Evolutionary conservation across 2,329 filamentous ascomycete species (phyloP), one percentile per base, ranked within the genome.

Genomic region (Exophiala viscosa): DNA sequence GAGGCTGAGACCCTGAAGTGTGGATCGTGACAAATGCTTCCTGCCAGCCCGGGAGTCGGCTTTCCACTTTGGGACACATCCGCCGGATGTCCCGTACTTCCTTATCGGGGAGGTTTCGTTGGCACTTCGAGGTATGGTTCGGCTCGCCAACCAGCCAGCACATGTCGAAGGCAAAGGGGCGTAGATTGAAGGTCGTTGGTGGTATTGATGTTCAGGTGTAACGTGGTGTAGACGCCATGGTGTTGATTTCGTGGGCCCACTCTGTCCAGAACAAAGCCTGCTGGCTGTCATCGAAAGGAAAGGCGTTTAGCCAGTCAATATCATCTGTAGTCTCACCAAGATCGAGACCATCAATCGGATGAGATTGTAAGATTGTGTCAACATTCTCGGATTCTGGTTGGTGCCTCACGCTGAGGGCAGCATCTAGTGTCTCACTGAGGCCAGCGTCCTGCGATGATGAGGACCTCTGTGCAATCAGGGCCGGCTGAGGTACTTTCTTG

Each of bases 181-280:
- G 23, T 28, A 28, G 8, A 1, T 28, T 28, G 23, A 2, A 28
- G 23, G 23, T 28, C n/a, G 23, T 7, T 5, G 5, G 23, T 28
- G 23, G 8, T 28, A 28, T 28, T 28, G 23, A 52, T 55, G 48
- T 51, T 42, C 52, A 28, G 23, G 23, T 28, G 8, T 5, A 28
- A 28, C 23, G 23, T 28, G 23, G 23, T 28, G 23, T 28, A 28
- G 3, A 28, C 8, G 23, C 54, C 3, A 57, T 15, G 18, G 9
- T 31, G n/a, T 57, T 39, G 17, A 57, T 17, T 31, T 57, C 54
- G 14, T 54, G 45, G 31, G 50, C 54, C 54, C 54, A 57, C 5
- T 33, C 13, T 18, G 54, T 50, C 54, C 54, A 57, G 28, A 57
- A 57, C 10, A 50, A 38, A 47, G 54, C 17, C 47, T 56, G 53